Percentiles rank a stretch among this genome's conserved stretches.
These are phyloP conservation scores for Medicago arabica DNA, from an alignment of 306 rosid genomes.

Conservation along the genomic window DNA sequence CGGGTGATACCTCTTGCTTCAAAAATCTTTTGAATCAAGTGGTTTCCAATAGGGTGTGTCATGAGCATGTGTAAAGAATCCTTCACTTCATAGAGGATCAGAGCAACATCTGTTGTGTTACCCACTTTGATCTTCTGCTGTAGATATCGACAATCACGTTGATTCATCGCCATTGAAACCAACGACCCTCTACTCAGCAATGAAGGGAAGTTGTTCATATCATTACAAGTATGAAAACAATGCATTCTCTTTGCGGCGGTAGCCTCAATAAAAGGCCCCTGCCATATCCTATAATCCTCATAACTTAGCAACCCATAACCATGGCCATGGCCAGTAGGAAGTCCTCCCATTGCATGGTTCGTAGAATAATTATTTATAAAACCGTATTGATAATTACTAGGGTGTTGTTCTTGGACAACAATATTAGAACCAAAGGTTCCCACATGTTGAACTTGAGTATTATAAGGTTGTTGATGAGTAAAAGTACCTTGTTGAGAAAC, in stretches of 20 bases:
- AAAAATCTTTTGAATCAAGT: slow-evolving; percentile 39
- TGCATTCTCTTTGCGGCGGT: neutral
- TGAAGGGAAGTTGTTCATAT: too few species aligned
- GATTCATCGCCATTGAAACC: slow-evolving; percentile 30
- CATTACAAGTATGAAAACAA: too few species aligned
- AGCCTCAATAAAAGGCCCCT: neutral
- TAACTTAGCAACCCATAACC: neutral
- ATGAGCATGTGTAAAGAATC: slow-evolving; percentile 30
- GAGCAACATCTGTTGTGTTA: neutral
- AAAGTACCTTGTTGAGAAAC: neutral
- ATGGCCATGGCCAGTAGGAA: neutral
- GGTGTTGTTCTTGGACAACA: neutral
- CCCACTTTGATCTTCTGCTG: slow-evolving; percentile 10
- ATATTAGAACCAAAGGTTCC: too few species aligned
- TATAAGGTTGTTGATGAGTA: neutral
- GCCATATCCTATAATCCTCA: neutral
- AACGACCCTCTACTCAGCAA: neutral
- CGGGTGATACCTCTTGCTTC: neutral
- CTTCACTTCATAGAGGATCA: slow-evolving; percentile 21
- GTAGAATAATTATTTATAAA: neutral
- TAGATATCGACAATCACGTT: neutral
- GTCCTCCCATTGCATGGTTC: neutral
- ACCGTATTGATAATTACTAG: neutral
- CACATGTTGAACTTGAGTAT: neutral
- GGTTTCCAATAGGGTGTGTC: slow-evolving; percentile 25